Conservation (phyloP, 305 asterid species). For the Solanum hybrid region DNA sequence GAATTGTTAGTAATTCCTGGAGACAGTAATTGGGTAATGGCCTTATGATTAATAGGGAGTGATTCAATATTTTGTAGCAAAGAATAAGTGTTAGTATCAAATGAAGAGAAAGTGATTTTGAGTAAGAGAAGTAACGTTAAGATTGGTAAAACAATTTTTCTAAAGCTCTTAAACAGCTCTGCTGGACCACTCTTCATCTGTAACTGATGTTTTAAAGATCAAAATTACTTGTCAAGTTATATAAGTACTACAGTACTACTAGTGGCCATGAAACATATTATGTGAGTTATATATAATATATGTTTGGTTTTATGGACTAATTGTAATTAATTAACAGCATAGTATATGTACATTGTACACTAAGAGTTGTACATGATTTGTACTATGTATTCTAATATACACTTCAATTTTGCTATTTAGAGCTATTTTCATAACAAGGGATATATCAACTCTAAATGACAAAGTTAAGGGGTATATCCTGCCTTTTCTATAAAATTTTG, state of each 20-base stretch:
- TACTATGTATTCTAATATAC: no score
- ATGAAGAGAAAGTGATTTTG: constrained; percentile 2
- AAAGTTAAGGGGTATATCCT: no score
- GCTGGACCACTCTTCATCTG: neutral
- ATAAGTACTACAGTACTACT: no score
- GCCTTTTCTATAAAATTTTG: no score
- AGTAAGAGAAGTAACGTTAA: neutral
- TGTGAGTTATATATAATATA: no score
- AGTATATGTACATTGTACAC: neutral
- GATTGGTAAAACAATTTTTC: constrained; percentile 5
- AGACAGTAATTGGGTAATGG: neutral
- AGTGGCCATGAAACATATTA: neutral
- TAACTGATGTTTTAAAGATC: neutral
- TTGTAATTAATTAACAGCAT: neutral
- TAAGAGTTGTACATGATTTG: neutral
- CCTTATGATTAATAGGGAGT: neutral
- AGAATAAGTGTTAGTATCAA: neutral
- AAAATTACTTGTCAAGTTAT: neutral
- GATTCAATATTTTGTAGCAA: neutral
- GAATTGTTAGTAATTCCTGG: neutral
- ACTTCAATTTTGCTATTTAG: no score
- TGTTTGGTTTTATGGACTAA: neutral
- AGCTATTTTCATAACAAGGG: no score
- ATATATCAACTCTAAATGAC: no score
- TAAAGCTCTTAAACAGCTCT: neutral